phyloP scores from a whole-genome alignment of 768 basidiomycete genomes.

The Mycena indigotica region DNA sequence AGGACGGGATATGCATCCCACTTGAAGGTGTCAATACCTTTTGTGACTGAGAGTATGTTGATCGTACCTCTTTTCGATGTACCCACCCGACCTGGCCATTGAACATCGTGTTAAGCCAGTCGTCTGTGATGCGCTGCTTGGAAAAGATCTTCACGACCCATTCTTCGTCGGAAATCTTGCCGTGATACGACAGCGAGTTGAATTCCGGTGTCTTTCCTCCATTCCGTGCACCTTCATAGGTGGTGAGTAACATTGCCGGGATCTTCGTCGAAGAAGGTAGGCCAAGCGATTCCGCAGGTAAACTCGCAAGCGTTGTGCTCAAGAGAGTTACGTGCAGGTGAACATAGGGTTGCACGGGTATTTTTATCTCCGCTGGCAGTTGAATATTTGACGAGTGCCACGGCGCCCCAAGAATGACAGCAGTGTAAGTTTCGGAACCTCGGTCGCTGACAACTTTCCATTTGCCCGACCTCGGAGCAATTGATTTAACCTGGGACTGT shows the following conservation, averaged over 20 bases:
- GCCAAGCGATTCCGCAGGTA: conserved; percentile 72
- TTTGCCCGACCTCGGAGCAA: conserved; percentile 46
- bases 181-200: conserved; percentile 84
- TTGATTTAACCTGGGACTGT: conserved; percentile 50
- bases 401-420: conserved; percentile 86
- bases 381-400: conserved; percentile 68
- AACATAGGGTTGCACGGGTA: conserved; percentile 76
- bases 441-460: conserved; percentile 57
- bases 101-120: conserved; percentile 71
- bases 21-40: conserved; percentile 35
- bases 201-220: conserved; percentile 73
- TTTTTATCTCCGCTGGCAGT: conserved; percentile 51
- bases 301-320: conserved; percentile 66
- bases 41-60: conserved; percentile 4
- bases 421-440: conserved; percentile 59
- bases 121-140: conserved; percentile 59
- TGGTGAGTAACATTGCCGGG: conserved; percentile 74
- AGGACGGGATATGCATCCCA: conserved; percentile 83
- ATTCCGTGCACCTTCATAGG: conserved; percentile 58
- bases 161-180: conserved; percentile 52
- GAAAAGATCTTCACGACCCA: conserved; percentile 93
- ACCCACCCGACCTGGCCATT: conserved; percentile 76
- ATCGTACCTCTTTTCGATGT: conserved; percentile 68
- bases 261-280: conserved; percentile 44
- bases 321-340: conserved; percentile 88